These are phyloP conservation scores for Oryza australiensis DNA, from an alignment of 176 grass and related monocot species.

Conservation along the genomic window DNA sequence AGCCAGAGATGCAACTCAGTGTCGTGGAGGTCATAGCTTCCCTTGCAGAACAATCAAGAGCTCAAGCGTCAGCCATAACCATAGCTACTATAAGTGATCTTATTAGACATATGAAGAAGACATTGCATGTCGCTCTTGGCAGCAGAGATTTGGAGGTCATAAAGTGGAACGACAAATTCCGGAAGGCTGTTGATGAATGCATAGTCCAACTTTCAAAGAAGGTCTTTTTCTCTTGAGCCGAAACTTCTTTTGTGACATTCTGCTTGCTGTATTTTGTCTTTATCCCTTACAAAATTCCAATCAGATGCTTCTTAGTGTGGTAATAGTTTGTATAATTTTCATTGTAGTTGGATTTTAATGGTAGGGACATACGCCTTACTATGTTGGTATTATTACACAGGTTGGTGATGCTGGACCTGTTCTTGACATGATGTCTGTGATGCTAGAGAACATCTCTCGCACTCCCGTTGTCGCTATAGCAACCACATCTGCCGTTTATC, in stretches of 20 bases:
- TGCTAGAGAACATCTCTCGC: constrained; percentile 79
- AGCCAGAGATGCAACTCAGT: constrained; percentile 81
- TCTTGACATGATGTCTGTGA: constrained; percentile 96
- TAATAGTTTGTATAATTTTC: neutral
- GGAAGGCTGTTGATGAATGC: constrained; percentile 71
- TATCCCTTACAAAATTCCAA: neutral
- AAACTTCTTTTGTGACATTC: neutral
- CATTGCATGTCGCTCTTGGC: constrained; percentile 67
- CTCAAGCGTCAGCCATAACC: constrained; percentile 68
- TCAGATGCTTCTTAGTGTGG: neutral
- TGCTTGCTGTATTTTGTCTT: constrained; percentile 1
- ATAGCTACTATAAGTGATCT: constrained; percentile 94
- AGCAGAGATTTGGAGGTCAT: constrained; percentile 58
- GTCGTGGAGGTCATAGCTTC: constrained; percentile 71
- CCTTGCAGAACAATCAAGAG: constrained; percentile 74
- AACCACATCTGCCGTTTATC: constrained; percentile 84
- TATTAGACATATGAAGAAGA: constrained; percentile 83
- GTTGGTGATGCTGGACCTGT: constrained; percentile 92
- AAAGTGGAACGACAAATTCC: constrained; percentile 82
- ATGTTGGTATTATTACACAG: constrained; percentile 42
- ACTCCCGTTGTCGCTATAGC: constrained; percentile 63
- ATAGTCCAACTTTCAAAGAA: constrained; percentile 84
- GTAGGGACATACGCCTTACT: constrained; percentile 27
- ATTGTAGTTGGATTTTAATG: constrained; percentile 6
- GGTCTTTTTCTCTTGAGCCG: constrained; percentile 39